Evolutionary conservation across 23 red algal genomes (phyloP), one percentile per base, ranked within the genome.

Genomic region (Gracilariopsis chorda): DNA sequence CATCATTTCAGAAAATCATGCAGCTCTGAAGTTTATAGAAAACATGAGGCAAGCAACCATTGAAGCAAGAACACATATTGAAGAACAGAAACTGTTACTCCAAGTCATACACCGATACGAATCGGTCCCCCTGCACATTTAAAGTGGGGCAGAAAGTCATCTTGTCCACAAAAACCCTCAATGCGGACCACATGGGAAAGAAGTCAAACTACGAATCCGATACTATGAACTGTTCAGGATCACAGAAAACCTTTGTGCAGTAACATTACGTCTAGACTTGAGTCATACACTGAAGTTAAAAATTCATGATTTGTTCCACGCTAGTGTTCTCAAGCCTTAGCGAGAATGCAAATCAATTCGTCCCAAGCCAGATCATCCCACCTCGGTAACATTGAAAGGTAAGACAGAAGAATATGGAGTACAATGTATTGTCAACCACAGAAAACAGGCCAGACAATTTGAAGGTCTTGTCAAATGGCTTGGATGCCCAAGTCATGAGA

Each of bases 211-310:
- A 0, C 39, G 37, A n/a, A 33, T 41, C 20, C 55, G 59, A 1
- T 81, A 81, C 19, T 59, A 34, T 81, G 77, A 0, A 11, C 73
- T n/a, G 36, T 57, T 81, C 33, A 60, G 17, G 40, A 81, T 81
- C 48, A 59, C 33, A 0, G 77, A 81, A 43, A 7, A 81, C 42
- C 39, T 81, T 36, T 53, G 52, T 48, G 14, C 60, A 32, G 60
- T 65, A 4, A 27, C n/a, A 12, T 32, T 32, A 7, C 24, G 60
- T 35, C 28, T 65, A 13, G 60, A 34, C 37, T 21, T 65, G 5
- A 33, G 16, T 2, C 3, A 10, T 65, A 4, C 16, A 12, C 14
- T 65, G 60, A 65, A n/a, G n/a, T 21, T 25, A 32, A 27, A 3
- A 27, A 65, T 34, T 21, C 60, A 65, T 11, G 60, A 65, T 33